Percentiles rank a stretch among this genome's conserved stretches.
phyloP scores from a whole-genome alignment of 2,329 filamentous ascomycete species.

The Penicillium sp. region DNA sequence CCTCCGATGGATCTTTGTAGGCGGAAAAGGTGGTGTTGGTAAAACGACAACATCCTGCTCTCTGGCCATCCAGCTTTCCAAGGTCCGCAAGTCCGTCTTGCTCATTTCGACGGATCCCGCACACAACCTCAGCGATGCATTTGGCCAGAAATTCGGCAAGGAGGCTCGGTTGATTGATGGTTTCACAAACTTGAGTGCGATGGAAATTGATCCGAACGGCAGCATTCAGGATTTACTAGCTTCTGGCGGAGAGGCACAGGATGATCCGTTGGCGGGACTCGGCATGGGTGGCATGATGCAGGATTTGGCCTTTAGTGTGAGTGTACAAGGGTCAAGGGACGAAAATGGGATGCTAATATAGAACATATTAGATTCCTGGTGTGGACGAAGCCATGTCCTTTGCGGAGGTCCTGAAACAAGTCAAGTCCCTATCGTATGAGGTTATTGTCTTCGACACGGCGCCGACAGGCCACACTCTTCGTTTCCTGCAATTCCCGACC shows the following conservation, averaged over 20 bases:
- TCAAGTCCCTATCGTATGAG: slow-evolving; percentile 98
- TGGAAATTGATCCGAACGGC: slow-evolving; percentile 98
- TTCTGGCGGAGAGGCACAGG: slow-evolving; percentile 63
- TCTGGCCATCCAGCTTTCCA: slow-evolving; percentile 94
- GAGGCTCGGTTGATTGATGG: slow-evolving; percentile 90
- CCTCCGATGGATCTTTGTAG: slow-evolving; percentile 98
- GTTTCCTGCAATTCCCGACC: slow-evolving; percentile 96
- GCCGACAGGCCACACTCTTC: slow-evolving; percentile 94
- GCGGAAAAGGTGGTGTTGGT: slow-evolving; percentile 95
- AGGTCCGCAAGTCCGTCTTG: slow-evolving; percentile 88
- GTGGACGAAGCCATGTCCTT: slow-evolving; percentile 99
- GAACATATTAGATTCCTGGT: slow-evolving; percentile 75
- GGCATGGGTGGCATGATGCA: slow-evolving; percentile 96
- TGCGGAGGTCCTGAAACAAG: slow-evolving; percentile 97
- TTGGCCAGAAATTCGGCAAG: slow-evolving; percentile 99
- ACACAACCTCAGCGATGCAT: slow-evolving; percentile 96
- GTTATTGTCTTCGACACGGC: slow-evolving; percentile 99
- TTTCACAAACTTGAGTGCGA: slow-evolving; percentile 89
- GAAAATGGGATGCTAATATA: background rate
- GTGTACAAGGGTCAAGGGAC: slow-evolving; percentile 5
- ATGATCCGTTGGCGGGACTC: slow-evolving; percentile 65
- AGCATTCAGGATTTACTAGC: slow-evolving; percentile 90
- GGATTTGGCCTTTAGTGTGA: slow-evolving; percentile 88
- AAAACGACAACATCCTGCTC: slow-evolving; percentile 99
- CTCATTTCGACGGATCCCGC: slow-evolving; percentile 98